Base-by-base conservation (phyloP, 306 rosid genomes). In the Casuarina cunninghamiana region DNA sequence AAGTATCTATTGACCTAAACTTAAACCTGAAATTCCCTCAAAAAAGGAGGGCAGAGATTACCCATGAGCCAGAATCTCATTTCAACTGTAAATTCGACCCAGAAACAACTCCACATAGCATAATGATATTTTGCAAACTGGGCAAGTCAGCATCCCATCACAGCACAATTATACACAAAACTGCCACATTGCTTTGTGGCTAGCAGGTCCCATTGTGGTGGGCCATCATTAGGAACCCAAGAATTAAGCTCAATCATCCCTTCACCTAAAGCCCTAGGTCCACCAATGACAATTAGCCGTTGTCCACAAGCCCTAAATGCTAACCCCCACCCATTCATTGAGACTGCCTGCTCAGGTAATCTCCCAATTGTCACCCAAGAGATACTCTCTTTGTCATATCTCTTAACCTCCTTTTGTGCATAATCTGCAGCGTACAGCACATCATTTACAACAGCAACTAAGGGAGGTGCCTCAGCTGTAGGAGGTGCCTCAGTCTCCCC, bases 251-350 rank as follows among this genome's bases (percentile, higher is more conserved):
- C 92, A 48, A 86, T 76, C 19, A 49, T 15, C 62, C 89, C 69
- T 77, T 58, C 84, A 0, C 77, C 76, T 12, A 44, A 2, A 77
- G 39, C 66, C 58, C 32, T 80, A 17, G 83, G 85, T 35, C 93
- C 96, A 46, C 93, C 92, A 17, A 93, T 79, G 19, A 93, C 90
- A 49, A 90, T 73, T 13, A 93, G 66, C 58, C 53, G 71, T 53
- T 93, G 87, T 77, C 96, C 91, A 65, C 96, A 93, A 26, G 93
- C 92, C 67, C 90, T 75, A 54, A 93, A 93, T 45, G 91, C 96
- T 46, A 90, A 21, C 44, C 97, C 97, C 97, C 96, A 93, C 2
- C 96, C 92, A 67, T 85, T 80, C 83, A 82, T 50, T 0, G 92
- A 87, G 48, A 39, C 62, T 48, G 79, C 77, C 66, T 77, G 53